Conservation (phyloP, 495 filamentous ascomycete genomes). For the Xylaria longipes region DNA sequence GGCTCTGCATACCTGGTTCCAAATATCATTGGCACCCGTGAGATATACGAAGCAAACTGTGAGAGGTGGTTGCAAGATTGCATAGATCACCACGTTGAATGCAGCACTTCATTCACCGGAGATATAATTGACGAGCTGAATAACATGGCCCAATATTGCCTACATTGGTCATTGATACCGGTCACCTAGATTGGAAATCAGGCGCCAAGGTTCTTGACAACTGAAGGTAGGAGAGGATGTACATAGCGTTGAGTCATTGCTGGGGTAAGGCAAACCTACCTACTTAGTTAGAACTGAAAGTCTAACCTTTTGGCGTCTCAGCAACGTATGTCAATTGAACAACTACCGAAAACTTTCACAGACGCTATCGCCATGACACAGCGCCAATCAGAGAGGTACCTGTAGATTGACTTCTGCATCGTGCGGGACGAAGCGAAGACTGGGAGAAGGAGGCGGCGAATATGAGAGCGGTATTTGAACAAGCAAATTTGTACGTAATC, state of each 20-base stretch:
- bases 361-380: not conserved
- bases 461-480: not conserved
- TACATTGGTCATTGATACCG: too few species aligned
- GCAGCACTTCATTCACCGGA: too few species aligned
- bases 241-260: not conserved
- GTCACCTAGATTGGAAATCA: not conserved
- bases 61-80: too few species aligned
- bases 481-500: not conserved
- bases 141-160: too few species aligned
- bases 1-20: too few species aligned
- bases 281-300: not conserved
- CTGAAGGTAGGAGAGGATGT: not conserved
- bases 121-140: too few species aligned
- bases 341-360: not conserved
- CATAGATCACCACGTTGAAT: too few species aligned
- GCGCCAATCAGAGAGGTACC: not conserved
- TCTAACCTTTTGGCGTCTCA: not conserved
- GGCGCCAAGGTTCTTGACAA: not conserved
- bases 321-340: not conserved
- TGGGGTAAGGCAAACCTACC: not conserved
- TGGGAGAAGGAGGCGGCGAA: not conserved
- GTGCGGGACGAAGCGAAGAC: not conserved
- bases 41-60: too few species aligned
- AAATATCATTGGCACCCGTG: too few species aligned
- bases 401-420: not conserved